Evolutionary conservation across 345 rosid genomes (phyloP), one percentile per base, ranked within the genome.

Genomic region (Acer negundo): DNA sequence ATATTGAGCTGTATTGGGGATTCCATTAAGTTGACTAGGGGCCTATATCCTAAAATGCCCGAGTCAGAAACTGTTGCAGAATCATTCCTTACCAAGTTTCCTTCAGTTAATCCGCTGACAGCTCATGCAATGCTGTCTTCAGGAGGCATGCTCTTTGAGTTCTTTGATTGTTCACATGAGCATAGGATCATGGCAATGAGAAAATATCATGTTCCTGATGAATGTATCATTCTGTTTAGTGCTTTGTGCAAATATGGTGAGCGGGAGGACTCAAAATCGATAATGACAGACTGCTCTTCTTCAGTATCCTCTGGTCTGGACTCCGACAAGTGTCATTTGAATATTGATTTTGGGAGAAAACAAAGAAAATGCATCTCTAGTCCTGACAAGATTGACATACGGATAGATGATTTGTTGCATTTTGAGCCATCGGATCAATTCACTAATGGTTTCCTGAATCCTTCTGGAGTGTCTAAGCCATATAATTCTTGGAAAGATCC

Each of bases 51-150:
- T 62, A 87, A 84, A 82, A 89, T 96, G 93, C 85, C 90, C 0
- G 98, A 96, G 84, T 89, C 97, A 81, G 97, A 96, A 85, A 89
- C 93, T 71, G 88, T 91, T 58, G 99, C 88, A 69, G 99, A 96
- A 82, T 86, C 94, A 22, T 92, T 96, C 83, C 97, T 96, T 58
- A 88, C 93, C 81, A 91, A 86, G 70, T 96, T 96, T 83, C 98
- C 97, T 82, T 94, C 98, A 12, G 81, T 96, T 55, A 92, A 94
- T 86, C 92, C 98, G 26, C 84, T 94, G 77, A 87, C 97, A 71
- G 95, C 98, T 62, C 95, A 94, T 78, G 94, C 88, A 44, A 87
- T 96, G 62, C 79, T 94, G 78, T 92, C 95, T 81, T 88, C 88
- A 28, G 85, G 80, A 79, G 88, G 84, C 75, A 69, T 73, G 74